phyloP scores from a whole-genome alignment of 2,329 filamentous ascomycete genomes.

The Exophiala phaeomuriformis region DNA sequence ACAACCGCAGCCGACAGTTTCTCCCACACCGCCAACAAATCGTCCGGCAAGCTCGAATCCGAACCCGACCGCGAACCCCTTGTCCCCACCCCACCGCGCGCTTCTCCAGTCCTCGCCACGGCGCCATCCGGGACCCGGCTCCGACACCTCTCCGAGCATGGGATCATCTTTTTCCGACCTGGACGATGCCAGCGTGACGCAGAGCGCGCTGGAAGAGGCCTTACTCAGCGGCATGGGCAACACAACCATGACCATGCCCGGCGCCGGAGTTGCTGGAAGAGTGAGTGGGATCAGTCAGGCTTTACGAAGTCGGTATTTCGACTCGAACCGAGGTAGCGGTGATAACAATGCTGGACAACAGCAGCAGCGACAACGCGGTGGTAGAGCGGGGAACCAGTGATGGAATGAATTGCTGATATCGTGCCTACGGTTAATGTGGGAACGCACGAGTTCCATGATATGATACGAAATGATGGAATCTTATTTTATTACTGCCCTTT shows the following conservation, averaged over 20 bases:
- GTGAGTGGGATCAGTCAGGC: conserved; percentile 49
- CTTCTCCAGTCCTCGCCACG: conserved; percentile 36
- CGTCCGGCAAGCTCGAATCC: neutral
- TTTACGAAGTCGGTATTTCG: conserved; percentile 46
- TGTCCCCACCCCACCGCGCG: conserved; percentile 43
- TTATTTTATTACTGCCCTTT: too few species aligned
- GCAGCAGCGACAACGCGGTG: neutral
- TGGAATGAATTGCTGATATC: neutral
- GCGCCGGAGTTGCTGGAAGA: conserved; percentile 41
- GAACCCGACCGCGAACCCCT: conserved; percentile 17
- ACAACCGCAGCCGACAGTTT: neutral
- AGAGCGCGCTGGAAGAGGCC: conserved; percentile 58
- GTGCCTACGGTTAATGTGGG: neutral
- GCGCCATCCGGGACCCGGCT: conserved; percentile 36
- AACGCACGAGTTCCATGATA: neutral
- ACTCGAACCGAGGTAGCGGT: neutral
- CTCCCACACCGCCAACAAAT: too few species aligned
- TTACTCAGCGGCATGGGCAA: conserved; percentile 57
- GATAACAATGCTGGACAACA: neutral
- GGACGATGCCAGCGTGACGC: conserved; percentile 58
- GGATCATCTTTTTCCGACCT: conserved; percentile 60
- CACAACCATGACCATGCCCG: conserved; percentile 25
- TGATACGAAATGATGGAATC: neutral
- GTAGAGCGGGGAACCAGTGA: neutral
- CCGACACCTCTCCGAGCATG: conserved; percentile 54